These are phyloP conservation scores for Claviceps sp. DNA, from an alignment of 2,329 filamentous ascomycete species.

Conservation along the genomic window DNA sequence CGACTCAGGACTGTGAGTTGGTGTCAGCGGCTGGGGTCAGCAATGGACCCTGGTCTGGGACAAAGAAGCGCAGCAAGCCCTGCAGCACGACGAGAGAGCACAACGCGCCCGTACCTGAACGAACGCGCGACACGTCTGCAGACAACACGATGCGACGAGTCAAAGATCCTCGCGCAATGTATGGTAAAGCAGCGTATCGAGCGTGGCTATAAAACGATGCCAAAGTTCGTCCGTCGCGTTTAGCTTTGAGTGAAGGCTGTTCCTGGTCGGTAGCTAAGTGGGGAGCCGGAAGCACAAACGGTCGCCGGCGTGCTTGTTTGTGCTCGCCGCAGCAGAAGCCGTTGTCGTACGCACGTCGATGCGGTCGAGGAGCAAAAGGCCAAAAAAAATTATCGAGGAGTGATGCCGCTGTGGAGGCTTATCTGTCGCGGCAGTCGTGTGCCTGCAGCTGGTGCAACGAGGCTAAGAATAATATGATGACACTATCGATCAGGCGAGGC, in stretches of 20 bases:
- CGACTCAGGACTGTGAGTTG: slow-evolving; percentile 2
- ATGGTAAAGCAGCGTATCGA: not conserved
- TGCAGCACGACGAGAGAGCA: slow-evolving; percentile 2
- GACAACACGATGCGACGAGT: not conserved
- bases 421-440: not conserved
- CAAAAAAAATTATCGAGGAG: not conserved
- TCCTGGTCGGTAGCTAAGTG: not conserved
- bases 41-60: slow-evolving; percentile 4
- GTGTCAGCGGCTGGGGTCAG: slow-evolving; percentile 5
- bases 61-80: slow-evolving; percentile 1
- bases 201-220: not conserved
- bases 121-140: slow-evolving; percentile 1
- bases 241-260: not conserved
- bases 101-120: slow-evolving; percentile 3
- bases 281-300: not conserved
- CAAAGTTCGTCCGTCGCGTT: not conserved
- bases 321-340: not conserved
- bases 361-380: not conserved
- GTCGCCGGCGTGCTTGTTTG: not conserved
- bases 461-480: not conserved
- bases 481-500: not conserved
- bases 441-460: not conserved
- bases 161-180: not conserved
- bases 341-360: not conserved
- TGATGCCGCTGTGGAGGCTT: not conserved